Base-by-base conservation (phyloP, 495 filamentous ascomycete genomes). In the Trichodelitschia bisporula region DNA sequence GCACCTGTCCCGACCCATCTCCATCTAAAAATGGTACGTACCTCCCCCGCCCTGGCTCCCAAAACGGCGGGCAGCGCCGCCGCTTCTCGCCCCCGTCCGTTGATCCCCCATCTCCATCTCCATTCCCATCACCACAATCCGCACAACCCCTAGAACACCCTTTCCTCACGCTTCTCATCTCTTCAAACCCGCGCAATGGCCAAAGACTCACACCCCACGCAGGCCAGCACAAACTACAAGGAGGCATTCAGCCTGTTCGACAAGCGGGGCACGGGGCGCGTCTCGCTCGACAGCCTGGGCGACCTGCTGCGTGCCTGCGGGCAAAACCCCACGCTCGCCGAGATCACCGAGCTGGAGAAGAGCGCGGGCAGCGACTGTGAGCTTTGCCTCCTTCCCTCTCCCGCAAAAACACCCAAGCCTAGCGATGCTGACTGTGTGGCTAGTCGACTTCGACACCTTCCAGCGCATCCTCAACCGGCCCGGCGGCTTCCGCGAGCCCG, bases 201-300 rank as follows among this genome's bases (percentile, higher is more conserved):
- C 12, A 16, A 23, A 15, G 16, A 14, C 30, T 34, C 34, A 33
- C 30, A 26, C 34, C 16, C 26, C 6, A n/a, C 21, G 21, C 69
- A 91, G 83, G 79, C 84, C 58, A 83, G 77, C 32, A 95, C 86
- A 50, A 95, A 97, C 69, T 97, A 95, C 77, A 93, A 93, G 63
- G 86, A 97, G 72, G 86, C 86, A 37, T 97, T 97, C 62, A 78
- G 80, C 30, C 78, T 97, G 46, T 97, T 93, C 63, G 86, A 97
- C 60, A 92, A 91, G 65, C 82, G 86, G 44, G 86, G 89, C 44
- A 84, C 73, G 46, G 78, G 78, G 39, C 82, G 77, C 36, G 86
- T 95, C 41, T 50, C 73, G 6, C 62, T 78, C 49, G 75, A 83
- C 34, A 74, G 70, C 32, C 67, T 97, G 12, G 86, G 86, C 18